Percentiles rank a stretch among this genome's conserved stretches.
phyloP scores from a whole-genome alignment of 768 basidiomycete genomes.

The Kwoniella dejecticola region DNA sequence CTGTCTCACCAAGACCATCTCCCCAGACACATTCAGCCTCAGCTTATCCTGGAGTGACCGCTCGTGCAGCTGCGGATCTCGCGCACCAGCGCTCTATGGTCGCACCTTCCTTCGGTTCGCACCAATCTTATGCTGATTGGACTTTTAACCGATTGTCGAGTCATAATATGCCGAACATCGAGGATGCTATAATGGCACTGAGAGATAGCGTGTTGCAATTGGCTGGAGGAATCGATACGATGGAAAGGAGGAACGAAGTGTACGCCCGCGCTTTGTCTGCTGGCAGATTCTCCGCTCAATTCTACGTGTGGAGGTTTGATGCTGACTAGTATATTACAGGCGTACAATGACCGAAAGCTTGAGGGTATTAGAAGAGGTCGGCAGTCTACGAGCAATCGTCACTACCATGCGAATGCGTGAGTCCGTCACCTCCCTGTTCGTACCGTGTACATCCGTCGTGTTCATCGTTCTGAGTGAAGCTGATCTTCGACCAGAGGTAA shows the following conservation, averaged over 20 bases:
- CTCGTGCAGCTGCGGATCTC: slow-evolving; percentile 34
- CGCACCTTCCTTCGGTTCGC: slow-evolving; percentile 24
- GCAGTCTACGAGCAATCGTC: slow-evolving; percentile 36
- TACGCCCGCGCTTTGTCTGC: slow-evolving; percentile 7
- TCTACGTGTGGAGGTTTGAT: background rate
- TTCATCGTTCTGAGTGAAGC: no score
- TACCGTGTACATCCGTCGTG: no score
- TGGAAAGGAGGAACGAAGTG: slow-evolving; percentile 46
- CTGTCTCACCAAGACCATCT: background rate
- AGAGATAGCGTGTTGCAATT: slow-evolving; percentile 30
- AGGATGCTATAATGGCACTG: slow-evolving; percentile 25
- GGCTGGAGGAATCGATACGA: slow-evolving; percentile 38
- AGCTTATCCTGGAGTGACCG: slow-evolving; percentile 13
- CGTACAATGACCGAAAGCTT: slow-evolving; percentile 46
- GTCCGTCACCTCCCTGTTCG: slow-evolving; percentile 8
- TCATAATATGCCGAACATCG: background rate
- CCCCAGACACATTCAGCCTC: background rate
- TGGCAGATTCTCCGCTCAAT: background rate
- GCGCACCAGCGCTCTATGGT: slow-evolving; percentile 17
- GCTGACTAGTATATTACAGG: slow-evolving; percentile 3
- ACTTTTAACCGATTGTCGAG: slow-evolving; percentile 26
- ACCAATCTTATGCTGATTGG: slow-evolving; percentile 36
- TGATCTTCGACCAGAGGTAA: slow-evolving; percentile 31
- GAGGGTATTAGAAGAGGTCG: slow-evolving; percentile 41
- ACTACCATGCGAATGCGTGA: slow-evolving; percentile 42